A percentile compares a stretch with the other conserved stretches of the same genome.
These are phyloP conservation scores for Helicocarpus griseus DNA, from an alignment of 2,329 filamentous ascomycete species.

Conservation along the genomic window DNA sequence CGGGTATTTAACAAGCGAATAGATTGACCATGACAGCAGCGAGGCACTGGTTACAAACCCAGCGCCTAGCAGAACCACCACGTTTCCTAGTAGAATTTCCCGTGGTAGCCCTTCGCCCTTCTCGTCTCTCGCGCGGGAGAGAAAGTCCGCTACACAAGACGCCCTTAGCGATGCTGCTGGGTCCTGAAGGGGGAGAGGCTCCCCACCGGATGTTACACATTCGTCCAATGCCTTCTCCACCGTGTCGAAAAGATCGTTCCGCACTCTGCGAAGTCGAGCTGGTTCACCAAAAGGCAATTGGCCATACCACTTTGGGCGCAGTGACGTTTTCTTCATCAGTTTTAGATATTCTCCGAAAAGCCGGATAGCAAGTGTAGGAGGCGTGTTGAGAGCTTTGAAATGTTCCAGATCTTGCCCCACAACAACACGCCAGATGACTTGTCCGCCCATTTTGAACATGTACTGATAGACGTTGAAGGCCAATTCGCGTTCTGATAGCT, in stretches of 20 bases:
- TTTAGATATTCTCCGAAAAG: background rate
- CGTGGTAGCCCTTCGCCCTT: background rate
- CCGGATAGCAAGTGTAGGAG: background rate
- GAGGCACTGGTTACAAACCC: background rate
- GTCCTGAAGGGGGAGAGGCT: background rate
- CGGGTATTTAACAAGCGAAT: background rate
- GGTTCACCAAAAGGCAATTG: background rate
- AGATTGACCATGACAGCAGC: background rate
- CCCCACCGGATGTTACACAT: background rate
- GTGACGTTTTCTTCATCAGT: background rate
- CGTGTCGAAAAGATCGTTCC: background rate
- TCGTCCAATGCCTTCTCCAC: background rate
- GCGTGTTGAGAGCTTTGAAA: background rate
- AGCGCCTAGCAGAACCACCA: background rate
- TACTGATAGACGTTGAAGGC: background rate
- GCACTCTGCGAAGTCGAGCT: background rate
- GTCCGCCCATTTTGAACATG: background rate
- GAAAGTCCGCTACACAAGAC: background rate
- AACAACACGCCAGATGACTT: background rate
- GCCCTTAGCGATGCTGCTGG: background rate
- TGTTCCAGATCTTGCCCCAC: background rate
- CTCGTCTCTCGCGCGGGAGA: background rate
- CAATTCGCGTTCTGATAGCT: background rate
- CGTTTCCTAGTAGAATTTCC: background rate
- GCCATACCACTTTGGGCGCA: background rate